These are phyloP conservation scores for Neurospora sp. DNA, from an alignment of 495 filamentous ascomycete species.

Conservation along the genomic window DNA sequence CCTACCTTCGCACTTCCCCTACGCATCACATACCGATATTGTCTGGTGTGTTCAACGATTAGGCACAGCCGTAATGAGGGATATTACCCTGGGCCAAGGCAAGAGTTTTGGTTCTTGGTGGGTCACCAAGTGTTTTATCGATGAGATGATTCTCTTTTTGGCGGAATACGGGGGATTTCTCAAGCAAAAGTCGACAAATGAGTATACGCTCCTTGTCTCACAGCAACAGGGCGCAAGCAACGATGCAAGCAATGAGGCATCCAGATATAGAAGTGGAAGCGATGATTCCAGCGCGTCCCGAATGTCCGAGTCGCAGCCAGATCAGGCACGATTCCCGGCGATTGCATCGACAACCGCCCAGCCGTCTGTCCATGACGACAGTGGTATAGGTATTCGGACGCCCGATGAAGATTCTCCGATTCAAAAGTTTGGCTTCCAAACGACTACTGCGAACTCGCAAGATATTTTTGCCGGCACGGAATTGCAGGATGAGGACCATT, in stretches of 20 bases:
- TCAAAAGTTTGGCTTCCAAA: constrained; percentile 39
- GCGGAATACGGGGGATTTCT: constrained; percentile 91
- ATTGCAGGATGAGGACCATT: constrained; percentile 9
- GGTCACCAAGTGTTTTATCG: constrained; percentile 95
- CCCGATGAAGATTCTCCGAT: constrained; percentile 48
- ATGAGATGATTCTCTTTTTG: constrained; percentile 89
- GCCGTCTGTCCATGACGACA: constrained; percentile 49
- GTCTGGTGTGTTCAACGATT: constrained; percentile 59
- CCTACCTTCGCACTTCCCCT: constrained; percentile 64
- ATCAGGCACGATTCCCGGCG: constrained; percentile 33
- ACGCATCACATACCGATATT: constrained; percentile 53
- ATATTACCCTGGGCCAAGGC: constrained; percentile 72
- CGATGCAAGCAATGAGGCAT: constrained; percentile 23
- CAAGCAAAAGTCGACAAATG: constrained; percentile 29
- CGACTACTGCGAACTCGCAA: constrained; percentile 10
- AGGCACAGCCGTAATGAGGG: constrained; percentile 59
- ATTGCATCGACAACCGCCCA: constrained; percentile 19
- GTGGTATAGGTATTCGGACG: constrained; percentile 56
- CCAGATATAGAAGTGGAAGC: constrained; percentile 35
- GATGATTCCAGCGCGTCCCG: constrained; percentile 29
- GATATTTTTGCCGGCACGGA: constrained; percentile 22
- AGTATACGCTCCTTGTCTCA: constrained; percentile 7
- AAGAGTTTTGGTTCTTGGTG: constrained; percentile 92
- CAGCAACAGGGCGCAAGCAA: constrained; percentile 19
- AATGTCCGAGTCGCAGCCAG: constrained; percentile 28